These are phyloP conservation scores for Sporobolomyces pararoseus DNA, from an alignment of 768 basidiomycete genomes.

Conservation along the genomic window DNA sequence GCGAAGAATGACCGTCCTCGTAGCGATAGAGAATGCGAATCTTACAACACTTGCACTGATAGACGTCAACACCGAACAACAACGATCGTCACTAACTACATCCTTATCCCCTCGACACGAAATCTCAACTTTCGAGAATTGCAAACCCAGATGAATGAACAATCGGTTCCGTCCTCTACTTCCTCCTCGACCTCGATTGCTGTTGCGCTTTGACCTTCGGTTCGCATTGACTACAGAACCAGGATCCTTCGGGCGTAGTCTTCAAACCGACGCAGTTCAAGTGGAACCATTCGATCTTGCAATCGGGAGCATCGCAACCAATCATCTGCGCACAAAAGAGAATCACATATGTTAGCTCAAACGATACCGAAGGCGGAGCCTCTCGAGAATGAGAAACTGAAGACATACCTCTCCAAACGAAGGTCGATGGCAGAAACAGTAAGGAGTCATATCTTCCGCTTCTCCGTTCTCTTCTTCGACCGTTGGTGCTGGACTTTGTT, in stretches of 20 bases:
- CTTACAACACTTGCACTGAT: too few relatives aligned
- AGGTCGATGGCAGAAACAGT: slow-evolving; percentile 41
- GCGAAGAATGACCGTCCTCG: too few relatives aligned
- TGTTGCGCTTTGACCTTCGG: slow-evolving; percentile 19
- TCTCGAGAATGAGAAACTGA: too few relatives aligned
- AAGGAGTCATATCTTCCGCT: slow-evolving; percentile 42
- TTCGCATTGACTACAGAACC: slow-evolving; percentile 37
- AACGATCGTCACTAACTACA: too few relatives aligned
- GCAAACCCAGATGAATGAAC: too few relatives aligned
- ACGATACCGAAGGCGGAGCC: too few relatives aligned
- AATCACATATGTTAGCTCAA: too few relatives aligned
- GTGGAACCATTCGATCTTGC: slow-evolving; percentile 44
- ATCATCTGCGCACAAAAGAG: too few relatives aligned
- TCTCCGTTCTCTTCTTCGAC: slow-evolving; percentile 47
- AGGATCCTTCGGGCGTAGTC: slow-evolving; percentile 35
- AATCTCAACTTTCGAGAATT: too few relatives aligned
- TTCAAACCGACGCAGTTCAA: slow-evolving; percentile 41
- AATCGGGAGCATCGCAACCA: slow-evolving; percentile 41
- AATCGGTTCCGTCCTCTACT: slow-evolving; percentile 2
- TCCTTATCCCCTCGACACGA: too few relatives aligned
- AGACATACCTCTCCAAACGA: slow-evolving; percentile 40
- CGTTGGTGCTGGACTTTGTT: slow-evolving; percentile 47
- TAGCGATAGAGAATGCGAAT: too few relatives aligned
- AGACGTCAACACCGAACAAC: too few relatives aligned
- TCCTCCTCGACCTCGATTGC: slow-evolving; percentile 9